Conservation (phyloP, 768 basidiomycete species). For the Jaapia argillacea region DNA sequence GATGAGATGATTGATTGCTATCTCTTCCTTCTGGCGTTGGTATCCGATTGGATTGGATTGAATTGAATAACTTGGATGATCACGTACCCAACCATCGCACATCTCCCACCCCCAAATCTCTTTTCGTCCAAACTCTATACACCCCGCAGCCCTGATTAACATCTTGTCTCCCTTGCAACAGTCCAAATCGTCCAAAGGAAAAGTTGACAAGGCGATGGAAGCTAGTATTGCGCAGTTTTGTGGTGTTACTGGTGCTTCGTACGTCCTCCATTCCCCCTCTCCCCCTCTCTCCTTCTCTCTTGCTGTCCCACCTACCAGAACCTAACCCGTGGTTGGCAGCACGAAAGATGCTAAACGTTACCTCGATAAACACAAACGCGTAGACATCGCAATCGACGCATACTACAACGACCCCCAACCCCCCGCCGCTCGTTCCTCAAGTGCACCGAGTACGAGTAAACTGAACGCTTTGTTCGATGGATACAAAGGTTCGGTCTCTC, state of each 20-base stretch:
- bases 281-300: background rate
- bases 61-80: too few relatives aligned
- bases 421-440: conserved; percentile 5
- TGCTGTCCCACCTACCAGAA: background rate
- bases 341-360: background rate
- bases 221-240: background rate
- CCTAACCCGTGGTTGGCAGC: background rate
- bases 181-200: too few relatives aligned
- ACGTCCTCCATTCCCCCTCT: background rate
- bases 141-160: too few relatives aligned
- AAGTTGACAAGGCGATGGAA: background rate
- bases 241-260: background rate
- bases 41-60: too few relatives aligned
- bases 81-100: too few relatives aligned
- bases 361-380: background rate
- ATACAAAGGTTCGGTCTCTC: conserved; percentile 64
- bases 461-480: conserved; percentile 49
- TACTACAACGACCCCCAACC: background rate
- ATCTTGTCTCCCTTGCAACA: too few relatives aligned
- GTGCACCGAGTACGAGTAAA: conserved; percentile 39
- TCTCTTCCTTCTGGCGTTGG: too few relatives aligned
- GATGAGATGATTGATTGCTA: too few relatives aligned
- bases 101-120: too few relatives aligned
- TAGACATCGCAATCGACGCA: background rate
- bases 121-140: too few relatives aligned